Evolutionary conservation across 371 early-diverging fungal species (phyloP), one percentile per base, ranked within the genome.

Genomic region (Catenaria anguillulae): DNA sequence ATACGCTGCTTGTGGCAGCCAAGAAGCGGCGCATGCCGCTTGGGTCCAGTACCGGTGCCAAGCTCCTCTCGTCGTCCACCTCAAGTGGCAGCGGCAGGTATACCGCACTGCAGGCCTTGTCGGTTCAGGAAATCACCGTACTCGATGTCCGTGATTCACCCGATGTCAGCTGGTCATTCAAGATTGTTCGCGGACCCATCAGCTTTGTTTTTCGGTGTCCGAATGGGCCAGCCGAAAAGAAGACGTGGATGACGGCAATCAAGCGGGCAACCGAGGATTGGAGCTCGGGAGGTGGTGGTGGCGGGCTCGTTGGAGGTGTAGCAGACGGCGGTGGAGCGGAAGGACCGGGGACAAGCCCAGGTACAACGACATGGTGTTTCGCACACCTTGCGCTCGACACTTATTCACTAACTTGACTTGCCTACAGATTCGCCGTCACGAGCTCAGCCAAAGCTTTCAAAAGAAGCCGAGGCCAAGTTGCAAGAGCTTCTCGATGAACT

Each of bases 31-130:
- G 84, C 42, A n/a, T n/a, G n/a, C n/a, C n/a, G n/a, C n/a, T n/a
- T n/a, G n/a, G n/a, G n/a, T n/a, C n/a, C n/a, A n/a, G n/a, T n/a
- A n/a, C n/a, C n/a, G 71, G 80, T 23, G 75, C 84, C 35, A 84
- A 85, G 62, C n/a, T n/a, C n/a, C n/a, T n/a, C n/a, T n/a, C n/a
- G n/a, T n/a, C n/a, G n/a, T n/a, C n/a, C n/a, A n/a, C n/a, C n/a
- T n/a, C n/a, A n/a, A n/a, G n/a, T n/a, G n/a, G n/a, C n/a, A n/a
- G n/a, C n/a, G 74, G 76, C 56, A 77, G 81, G 60, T 71, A 91
- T 62, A 80, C 90, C 3, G 88, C 89, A 0, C 92, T 92, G 55
- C 77, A 81, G 56, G 86, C 87, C 60, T 89, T 85, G 79, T 63
- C 68, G 31, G 66, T 93, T 29, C 70, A 77, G 29, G 89, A 92